Evolutionary conservation across 805 yeast species (phyloP), one percentile per base, ranked within the genome.

Genomic region (Monosporozyma siamensis): DNA sequence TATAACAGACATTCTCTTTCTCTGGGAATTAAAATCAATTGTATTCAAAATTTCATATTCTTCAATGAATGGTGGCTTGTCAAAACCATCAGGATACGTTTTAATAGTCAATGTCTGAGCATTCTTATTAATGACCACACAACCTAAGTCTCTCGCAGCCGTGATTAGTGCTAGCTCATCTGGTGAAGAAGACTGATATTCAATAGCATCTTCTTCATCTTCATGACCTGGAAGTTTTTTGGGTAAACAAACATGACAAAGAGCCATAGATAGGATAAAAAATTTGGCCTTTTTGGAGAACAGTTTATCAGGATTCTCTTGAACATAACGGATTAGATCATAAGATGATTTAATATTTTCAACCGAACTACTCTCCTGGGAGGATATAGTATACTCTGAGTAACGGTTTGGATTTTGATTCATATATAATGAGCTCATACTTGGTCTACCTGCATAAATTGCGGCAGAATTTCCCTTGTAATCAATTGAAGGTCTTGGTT

Each of bases 111-210:
- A 59, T 1, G 65, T 60, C 44, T 73, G 74, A 37, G 76, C 77
- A 46, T 76, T 76, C 42, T 83, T 75, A 45, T 85, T 87, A 44
- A 68, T 71, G 6, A 89, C 83, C n/a, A 89, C 78, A 59, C 71
- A 92, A 0, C 99, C 99, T 70, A 92, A 71, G 56, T 92, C 98
- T 51, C 95, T 72, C 0, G 98, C 98, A 1, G 97, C 98, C 37
- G 82, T 77, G 3, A 92, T 90, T 24, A 92, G 66, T 0, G 99
- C 98, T 39, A 89, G 64, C 59, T 92, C 99, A 64, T 92, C 99
- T 0, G 98, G 99, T 0, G 97, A 89, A 0, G 97, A 79, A 0
- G 97, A 86, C 58, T 90, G 97, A 54, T 92, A 92, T 44, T 77
- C 80, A 20, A 88, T 75, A 18, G 70, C 67, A 18, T 70, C 78